Percentiles rank a stretch among this genome's conserved stretches.
Conservation (phyloP, 495 filamentous ascomycete genomes). For the Penicillium egyptiacum region DNA sequence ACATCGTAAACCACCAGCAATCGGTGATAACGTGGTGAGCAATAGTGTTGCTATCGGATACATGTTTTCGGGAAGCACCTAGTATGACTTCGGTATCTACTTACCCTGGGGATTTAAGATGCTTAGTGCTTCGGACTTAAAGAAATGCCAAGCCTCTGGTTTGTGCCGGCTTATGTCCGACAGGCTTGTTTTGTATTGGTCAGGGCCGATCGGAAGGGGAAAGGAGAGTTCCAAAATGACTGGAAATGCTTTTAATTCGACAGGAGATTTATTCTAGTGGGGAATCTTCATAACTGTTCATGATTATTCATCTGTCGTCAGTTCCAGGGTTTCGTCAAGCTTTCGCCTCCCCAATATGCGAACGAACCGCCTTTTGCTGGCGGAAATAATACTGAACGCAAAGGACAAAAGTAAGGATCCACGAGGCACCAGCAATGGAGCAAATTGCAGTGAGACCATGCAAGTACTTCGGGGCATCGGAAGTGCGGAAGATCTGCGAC, state of each 20-base stretch:
- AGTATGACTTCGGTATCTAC: background rate
- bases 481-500: constrained; percentile 53
- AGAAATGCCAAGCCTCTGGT: background rate
- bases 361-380: constrained; percentile 11
- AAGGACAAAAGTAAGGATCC: constrained; percentile 26
- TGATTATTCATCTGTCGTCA: background rate
- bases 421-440: constrained; percentile 35
- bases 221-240: background rate
- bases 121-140: background rate
- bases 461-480: constrained; percentile 51
- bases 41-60: background rate
- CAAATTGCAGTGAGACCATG: constrained; percentile 42
- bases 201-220: no score
- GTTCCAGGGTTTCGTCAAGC: no score
- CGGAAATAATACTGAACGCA: constrained; percentile 25
- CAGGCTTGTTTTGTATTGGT: no score
- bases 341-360: background rate
- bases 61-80: background rate
- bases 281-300: background rate
- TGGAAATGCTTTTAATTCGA: background rate
- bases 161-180: background rate
- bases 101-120: background rate
- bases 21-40: background rate
- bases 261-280: background rate
- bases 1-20: background rate